Evolutionary conservation across 2,329 filamentous ascomycete species (phyloP).

Genomic region (Aspergillus sp.): DNA sequence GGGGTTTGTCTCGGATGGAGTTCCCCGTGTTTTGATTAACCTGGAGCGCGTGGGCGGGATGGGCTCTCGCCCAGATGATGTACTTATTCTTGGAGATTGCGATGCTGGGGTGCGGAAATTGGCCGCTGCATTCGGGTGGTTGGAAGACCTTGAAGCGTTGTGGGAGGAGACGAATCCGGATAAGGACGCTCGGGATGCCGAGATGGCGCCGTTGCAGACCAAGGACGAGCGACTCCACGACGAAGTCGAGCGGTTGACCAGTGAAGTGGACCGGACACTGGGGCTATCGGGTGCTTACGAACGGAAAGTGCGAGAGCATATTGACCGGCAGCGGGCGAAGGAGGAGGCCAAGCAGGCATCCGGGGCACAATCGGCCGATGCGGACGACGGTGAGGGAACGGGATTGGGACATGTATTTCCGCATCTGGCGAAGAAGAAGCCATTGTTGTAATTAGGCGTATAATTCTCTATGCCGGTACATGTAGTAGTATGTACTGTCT

Average conservation of each 20-base stretch:
- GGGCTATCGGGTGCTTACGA: slow-evolving; percentile 42
- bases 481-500: not conserved
- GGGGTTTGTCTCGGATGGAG: slow-evolving; percentile 51
- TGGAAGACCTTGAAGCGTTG: slow-evolving; percentile 67
- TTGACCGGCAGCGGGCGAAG: slow-evolving; percentile 14
- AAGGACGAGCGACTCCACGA: slow-evolving; percentile 53
- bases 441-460: not conserved
- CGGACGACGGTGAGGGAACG: slow-evolving; percentile 4
- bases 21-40: slow-evolving; percentile 81
- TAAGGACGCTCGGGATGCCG: slow-evolving; percentile 44
- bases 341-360: slow-evolving; percentile 2
- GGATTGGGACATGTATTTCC: slow-evolving; percentile 32
- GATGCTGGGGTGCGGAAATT: slow-evolving; percentile 73
- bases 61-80: slow-evolving; percentile 73
- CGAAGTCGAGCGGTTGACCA: slow-evolving; percentile 53
- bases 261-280: slow-evolving; percentile 52
- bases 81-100: slow-evolving; percentile 73
- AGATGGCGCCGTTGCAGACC: slow-evolving; percentile 33
- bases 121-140: slow-evolving; percentile 76
- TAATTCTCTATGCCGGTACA: not conserved
- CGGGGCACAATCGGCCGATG: not conserved
- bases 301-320: slow-evolving; percentile 29
- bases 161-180: slow-evolving; percentile 66
- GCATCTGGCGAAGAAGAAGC: slow-evolving; percentile 21
- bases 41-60: slow-evolving; percentile 73